Conservation (phyloP, 129 eudicot species). For the Lactuca sativa region DNA sequence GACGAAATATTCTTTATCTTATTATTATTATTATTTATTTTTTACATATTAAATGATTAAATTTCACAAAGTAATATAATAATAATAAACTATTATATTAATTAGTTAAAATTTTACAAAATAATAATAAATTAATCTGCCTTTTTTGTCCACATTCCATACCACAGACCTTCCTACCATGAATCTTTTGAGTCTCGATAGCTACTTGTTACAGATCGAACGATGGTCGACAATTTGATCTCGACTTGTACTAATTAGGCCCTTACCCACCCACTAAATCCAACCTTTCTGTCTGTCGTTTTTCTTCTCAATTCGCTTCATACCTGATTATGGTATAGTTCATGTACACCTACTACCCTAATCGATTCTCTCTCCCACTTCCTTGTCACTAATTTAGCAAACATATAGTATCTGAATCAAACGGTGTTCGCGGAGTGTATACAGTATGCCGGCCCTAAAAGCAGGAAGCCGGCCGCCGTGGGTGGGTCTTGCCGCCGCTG, state of each 20-base stretch:
- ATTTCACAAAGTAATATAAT: too few relatives aligned
- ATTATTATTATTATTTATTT: too few relatives aligned
- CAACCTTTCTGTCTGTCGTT: background rate
- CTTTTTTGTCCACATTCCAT: background rate
- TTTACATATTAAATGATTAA: too few relatives aligned
- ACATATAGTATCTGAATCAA: background rate
- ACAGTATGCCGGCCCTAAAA: conserved; percentile 48
- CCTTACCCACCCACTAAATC: background rate
- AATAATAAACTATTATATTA: too few relatives aligned
- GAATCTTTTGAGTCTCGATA: background rate
- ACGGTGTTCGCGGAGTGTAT: background rate
- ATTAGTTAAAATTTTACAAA: too few relatives aligned
- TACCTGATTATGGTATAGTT: background rate
- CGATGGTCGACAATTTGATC: background rate
- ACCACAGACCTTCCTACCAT: background rate
- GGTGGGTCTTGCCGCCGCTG: conserved; percentile 97
- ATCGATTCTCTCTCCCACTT: background rate
- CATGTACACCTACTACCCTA: background rate
- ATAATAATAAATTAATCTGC: background rate
- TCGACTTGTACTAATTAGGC: background rate
- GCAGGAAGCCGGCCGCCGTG: conserved; percentile 93
- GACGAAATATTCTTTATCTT: too few relatives aligned
- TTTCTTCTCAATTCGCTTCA: background rate
- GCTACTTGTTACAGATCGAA: background rate
- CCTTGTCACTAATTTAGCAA: background rate